Evolutionary conservation across 2,329 filamentous ascomycete species (phyloP), one percentile per base, ranked within the genome.

Genomic region (Didymosphaeria variabile): DNA sequence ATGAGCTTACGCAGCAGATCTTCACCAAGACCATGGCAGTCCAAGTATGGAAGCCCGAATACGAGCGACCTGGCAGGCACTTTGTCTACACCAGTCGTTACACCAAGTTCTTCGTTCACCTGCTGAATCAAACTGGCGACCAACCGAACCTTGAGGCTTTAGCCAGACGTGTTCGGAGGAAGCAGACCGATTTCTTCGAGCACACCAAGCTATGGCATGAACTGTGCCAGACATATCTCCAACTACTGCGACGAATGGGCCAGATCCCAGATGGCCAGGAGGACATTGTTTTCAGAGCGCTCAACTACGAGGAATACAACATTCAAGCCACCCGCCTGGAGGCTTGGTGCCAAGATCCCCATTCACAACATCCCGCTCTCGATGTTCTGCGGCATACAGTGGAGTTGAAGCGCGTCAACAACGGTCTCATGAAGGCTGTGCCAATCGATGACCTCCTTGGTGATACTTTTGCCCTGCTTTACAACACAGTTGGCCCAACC

Each of bases 21-120:
- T 94, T 97, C 67, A 97, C 94, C 42, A 97, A 97, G 80, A 97
- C 93, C 0, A 97, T 97, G 90, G 90, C 91, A 1, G 89, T 97
- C 77, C 94, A 96, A 72, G 93, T 97, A 4, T 97, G 94, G 94
- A 94, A 94, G 69, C 95, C 94, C 40, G 94, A 97, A 67, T 89
- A 91, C 50, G 94, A 97, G 75, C 84, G 90, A 23, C 84, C 93
- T 0, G 94, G 94, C 0, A 87, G 94, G 19, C 94, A 97, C 76
- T 95, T 97, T 72, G 93, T 97, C 40, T 97, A 95, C 75, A 97
- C 93, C 0, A 89, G 92, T 52, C 89, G 91, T 64, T 97, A 97
- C 72, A 90, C 93, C 1, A 88, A 89, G 19, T 95, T 95, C 72
- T 92, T 96, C 77, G 88, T 92, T 13, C 84, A 86, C 57, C 82